phyloP scores from a whole-genome alignment of 2,329 filamentous ascomycete species.

The Aspergillus japonicus region DNA sequence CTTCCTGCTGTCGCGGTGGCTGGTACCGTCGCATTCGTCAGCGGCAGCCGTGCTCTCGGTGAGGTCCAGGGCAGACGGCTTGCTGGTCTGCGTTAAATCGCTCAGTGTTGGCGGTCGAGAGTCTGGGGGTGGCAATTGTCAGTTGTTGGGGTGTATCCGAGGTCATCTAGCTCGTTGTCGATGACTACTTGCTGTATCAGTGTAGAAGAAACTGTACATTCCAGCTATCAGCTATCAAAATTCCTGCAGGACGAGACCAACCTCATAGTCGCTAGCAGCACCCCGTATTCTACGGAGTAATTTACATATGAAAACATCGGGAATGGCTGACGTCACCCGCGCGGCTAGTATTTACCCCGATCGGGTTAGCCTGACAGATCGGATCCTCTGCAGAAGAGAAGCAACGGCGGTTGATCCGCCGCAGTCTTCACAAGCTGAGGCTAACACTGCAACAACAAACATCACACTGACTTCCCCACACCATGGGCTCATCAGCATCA shows the following conservation, averaged over 20 bases:
- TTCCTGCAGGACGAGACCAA: background rate
- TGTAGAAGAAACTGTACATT: conserved; percentile 2
- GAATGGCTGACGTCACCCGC: conserved; percentile 21
- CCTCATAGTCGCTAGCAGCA: background rate
- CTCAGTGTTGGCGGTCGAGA: conserved; percentile 2
- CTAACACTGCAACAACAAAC: background rate
- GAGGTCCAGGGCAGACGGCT: conserved; percentile 89
- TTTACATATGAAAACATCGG: background rate
- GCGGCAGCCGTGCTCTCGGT: conserved; percentile 82
- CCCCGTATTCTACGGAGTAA: no score
- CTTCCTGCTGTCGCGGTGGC: conserved; percentile 71
- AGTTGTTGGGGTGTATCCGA: background rate
- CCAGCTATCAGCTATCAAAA: background rate
- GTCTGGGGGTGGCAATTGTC: background rate
- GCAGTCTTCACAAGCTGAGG: no score
- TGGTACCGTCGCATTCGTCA: conserved; percentile 72
- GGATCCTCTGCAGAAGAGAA: conserved; percentile 4
- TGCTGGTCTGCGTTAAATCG: conserved; percentile 61
- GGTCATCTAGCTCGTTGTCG: background rate
- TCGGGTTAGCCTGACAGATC: conserved; percentile 17
- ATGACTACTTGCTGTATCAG: background rate
- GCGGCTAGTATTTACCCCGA: conserved; percentile 13
- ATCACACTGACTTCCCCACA: background rate
- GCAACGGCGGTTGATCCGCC: background rate
- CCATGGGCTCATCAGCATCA: conserved; percentile 60